Percentiles rank a stretch among this genome's conserved stretches.
Evolutionary conservation across 108 stramenopile genomes (phyloP).

Genomic region (Chaetoceros muelleri): DNA sequence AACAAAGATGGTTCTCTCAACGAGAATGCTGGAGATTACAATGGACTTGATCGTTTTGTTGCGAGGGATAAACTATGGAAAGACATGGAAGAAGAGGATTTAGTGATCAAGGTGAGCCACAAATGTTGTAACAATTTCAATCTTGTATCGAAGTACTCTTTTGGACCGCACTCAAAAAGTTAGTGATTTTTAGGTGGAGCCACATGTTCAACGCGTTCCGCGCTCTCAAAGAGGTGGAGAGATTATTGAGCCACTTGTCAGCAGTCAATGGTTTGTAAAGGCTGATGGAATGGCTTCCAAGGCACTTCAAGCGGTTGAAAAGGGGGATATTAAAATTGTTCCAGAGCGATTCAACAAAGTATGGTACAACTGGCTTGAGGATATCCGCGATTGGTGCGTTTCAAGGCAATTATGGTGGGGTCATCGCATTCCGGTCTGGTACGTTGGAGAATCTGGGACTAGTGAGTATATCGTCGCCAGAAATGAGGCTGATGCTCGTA

Average conservation of each 20-base stretch:
- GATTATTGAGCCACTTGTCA: constrained; percentile 96
- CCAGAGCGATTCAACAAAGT: constrained; percentile 87
- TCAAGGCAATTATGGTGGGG: constrained; percentile 97
- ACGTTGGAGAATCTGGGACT: constrained; percentile 62
- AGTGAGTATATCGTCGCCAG: constrained; percentile 80
- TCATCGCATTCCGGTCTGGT: constrained; percentile 94
- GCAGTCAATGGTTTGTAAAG: constrained; percentile 97
- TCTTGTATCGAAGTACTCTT: not conserved
- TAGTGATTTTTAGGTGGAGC: constrained; percentile 33
- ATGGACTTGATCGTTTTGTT: constrained; percentile 89
- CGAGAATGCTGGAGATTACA: constrained; percentile 68
- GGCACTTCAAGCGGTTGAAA: constrained; percentile 79
- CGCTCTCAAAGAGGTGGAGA: constrained; percentile 97
- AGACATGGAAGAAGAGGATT: constrained; percentile 75
- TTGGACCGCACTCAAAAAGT: no score
- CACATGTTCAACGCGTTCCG: constrained; percentile 89
- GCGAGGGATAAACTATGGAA: constrained; percentile 79
- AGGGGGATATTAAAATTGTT: constrained; percentile 83
- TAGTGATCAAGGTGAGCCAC: constrained; percentile 60
- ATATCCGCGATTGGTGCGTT: constrained; percentile 95
- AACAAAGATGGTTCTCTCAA: constrained; percentile 93
- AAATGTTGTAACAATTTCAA: constrained; percentile 5
- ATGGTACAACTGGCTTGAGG: constrained; percentile 90
- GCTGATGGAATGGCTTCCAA: constrained; percentile 85
- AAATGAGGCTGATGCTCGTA: constrained; percentile 71